Conservation (phyloP, 371 early-diverging fungal species). For the Dinochytrium kinnereticum region DNA sequence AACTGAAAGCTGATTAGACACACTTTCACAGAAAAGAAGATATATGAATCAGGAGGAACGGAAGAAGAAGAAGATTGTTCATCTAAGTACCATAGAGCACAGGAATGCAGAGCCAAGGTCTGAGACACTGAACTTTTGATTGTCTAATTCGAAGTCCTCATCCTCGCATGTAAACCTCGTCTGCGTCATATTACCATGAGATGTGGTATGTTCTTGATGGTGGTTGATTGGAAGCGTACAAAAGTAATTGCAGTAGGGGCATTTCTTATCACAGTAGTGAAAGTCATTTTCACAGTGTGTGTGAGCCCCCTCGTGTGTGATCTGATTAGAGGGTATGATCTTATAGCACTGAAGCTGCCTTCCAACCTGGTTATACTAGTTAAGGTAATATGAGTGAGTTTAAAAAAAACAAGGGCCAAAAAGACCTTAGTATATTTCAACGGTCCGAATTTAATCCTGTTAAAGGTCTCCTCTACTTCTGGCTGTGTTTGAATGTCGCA, state of each 20-base stretch:
- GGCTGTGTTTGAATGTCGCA: constrained; percentile 26
- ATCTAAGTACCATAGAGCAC: constrained; percentile 1
- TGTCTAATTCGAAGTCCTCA: constrained; percentile 7
- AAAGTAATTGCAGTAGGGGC: constrained; percentile 34
- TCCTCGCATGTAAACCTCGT: constrained; percentile 10
- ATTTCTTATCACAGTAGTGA: constrained; percentile 38
- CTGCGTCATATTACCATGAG: constrained; percentile 27
- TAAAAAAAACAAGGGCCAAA: background rate
- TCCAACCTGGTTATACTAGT: constrained; percentile 21
- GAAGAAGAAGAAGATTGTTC: too few relatives aligned
- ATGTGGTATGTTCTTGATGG: constrained; percentile 29
- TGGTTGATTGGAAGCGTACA: constrained; percentile 31
- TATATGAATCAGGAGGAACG: too few relatives aligned
- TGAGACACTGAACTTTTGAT: constrained; percentile 18
- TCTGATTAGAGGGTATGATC: constrained; percentile 29
- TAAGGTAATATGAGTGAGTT: background rate
- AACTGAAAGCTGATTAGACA: background rate
- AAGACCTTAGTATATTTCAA: constrained; percentile 41
- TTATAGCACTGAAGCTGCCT: constrained; percentile 26
- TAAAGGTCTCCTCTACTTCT: constrained; percentile 21
- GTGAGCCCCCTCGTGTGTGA: constrained; percentile 36
- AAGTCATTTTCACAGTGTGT: constrained; percentile 29
- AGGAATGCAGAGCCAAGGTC: constrained; percentile 1
- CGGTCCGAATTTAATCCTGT: constrained; percentile 18
- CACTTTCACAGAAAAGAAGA: background rate